Conservation (phyloP, 2,329 filamentous ascomycete species). For the Stemphylium lycopersici region DNA sequence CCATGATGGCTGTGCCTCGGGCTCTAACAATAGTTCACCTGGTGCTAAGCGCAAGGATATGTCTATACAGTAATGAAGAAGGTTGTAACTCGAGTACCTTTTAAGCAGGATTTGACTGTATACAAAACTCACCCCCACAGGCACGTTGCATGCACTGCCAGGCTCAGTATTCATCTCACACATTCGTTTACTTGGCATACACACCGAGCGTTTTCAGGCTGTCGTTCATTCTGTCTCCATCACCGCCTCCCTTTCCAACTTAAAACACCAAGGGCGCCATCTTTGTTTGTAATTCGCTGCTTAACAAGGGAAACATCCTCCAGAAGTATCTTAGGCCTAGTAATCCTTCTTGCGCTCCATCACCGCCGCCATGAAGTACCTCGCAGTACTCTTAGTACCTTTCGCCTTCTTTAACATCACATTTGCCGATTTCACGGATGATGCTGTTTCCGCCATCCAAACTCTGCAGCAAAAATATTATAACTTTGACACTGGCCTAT, state of each 20-base stretch:
- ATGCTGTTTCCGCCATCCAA: conserved; percentile 37
- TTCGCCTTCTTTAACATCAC: conserved; percentile 18
- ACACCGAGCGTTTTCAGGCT: conserved; percentile 13
- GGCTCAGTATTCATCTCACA: conserved; percentile 14
- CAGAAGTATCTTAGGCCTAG: not conserved
- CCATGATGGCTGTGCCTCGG: conserved; percentile 29
- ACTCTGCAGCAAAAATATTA: conserved; percentile 43
- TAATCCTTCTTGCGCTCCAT: not conserved
- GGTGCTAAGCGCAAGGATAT: conserved; percentile 5
- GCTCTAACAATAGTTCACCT: conserved; percentile 12
- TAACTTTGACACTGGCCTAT: conserved; percentile 40
- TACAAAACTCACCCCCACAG: conserved; percentile 1
- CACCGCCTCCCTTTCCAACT: conserved; percentile 18
- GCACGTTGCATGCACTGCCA: not conserved
- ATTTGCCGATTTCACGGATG: conserved; percentile 33
- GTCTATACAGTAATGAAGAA: conserved; percentile 9
- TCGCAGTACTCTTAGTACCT: conserved; percentile 19
- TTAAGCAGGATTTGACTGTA: conserved; percentile 25
- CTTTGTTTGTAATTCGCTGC: conserved; percentile 3
- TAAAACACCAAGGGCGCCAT: conserved; percentile 26
- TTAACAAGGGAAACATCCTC: conserved; percentile 4
- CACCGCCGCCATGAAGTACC: conserved; percentile 29
- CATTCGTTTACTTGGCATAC: conserved; percentile 18
- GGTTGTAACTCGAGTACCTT: conserved; percentile 19
- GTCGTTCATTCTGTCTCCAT: conserved; percentile 22